Percentiles rank a stretch among this genome's conserved stretches.
phyloP scores from a whole-genome alignment of 2,329 filamentous ascomycete species.

The Botrytis elliptica region DNA sequence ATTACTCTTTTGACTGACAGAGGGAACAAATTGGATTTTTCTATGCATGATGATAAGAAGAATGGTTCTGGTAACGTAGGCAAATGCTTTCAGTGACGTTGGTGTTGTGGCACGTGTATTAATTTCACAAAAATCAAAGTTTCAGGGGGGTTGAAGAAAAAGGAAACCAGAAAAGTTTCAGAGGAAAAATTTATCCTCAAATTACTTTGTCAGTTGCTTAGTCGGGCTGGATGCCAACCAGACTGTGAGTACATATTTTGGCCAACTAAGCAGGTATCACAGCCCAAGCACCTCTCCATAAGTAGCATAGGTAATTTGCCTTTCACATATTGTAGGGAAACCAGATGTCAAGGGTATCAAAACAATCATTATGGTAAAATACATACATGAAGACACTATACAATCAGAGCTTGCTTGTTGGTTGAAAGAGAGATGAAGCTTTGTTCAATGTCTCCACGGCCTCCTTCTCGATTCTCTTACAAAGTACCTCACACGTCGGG shows the following conservation, averaged over 20 bases:
- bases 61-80: neutral
- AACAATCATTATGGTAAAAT: slow-evolving; percentile 20
- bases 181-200: neutral
- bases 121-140: neutral
- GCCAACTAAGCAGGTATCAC: neutral
- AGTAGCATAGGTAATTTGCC: neutral
- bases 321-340: neutral
- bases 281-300: neutral
- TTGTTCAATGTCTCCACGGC: slow-evolving; percentile 65
- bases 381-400: slow-evolving; percentile 1
- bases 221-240: neutral
- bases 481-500: slow-evolving; percentile 68
- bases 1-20: neutral
- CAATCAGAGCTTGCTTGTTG: slow-evolving; percentile 52
- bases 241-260: neutral
- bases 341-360: neutral
- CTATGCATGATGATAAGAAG: neutral
- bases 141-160: neutral
- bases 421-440: slow-evolving; percentile 54
- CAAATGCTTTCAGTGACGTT: neutral
- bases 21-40: neutral
- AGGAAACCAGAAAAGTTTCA: neutral
- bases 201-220: neutral
- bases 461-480: slow-evolving; percentile 74
- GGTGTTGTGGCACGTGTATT: neutral